Evolutionary conservation across 163 green algal genomes (phyloP), one percentile per base, ranked within the genome.

Genomic region (Scenedesmus sp.): DNA sequence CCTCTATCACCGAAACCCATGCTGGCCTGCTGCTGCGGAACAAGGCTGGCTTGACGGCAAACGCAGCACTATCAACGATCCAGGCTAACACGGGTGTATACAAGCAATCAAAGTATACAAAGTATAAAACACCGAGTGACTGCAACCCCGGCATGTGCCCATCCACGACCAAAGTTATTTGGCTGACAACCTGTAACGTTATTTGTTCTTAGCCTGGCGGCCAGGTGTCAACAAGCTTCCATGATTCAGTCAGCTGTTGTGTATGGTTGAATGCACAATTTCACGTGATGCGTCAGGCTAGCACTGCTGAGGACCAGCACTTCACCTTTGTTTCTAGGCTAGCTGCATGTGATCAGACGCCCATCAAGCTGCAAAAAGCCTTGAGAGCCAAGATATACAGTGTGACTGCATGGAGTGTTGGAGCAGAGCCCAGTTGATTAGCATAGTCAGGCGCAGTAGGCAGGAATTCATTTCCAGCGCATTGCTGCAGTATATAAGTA

Each of bases 1-100:
- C 83, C 83, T 81, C 83, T 81, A 42, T 89, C 68, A 44, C 68
- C 85, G 53, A 89, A 89, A 40, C 70, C 85, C 85, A 90, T 90
- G 15, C 10, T 83, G 44, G 7, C 70, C 12, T 76, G 33, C 37
- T 85, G 56, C 20, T 56, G 40, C 78, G 78, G 20, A 49, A 56
- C 78, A 51, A 84, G 78, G n/a, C 78, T 35, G 78, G 37, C 59
- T 76, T 76, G 65, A 76, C 65, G 65, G 65, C 65, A 76, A 76
- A 76, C 65, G 30, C 30, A 76, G 65, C 65, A 76, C 7, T 76
- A 5, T 76, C 65, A 76, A 40, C 65, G 30, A 76, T 76, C 65
- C 65, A 76, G 30, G 65, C 65, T 76, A 40, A 37, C 40, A 76
- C 12, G 9, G 6, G 65, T 76, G 15, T 40, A n/a, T 22, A 70